Evolutionary conservation across 495 filamentous ascomycete genomes (phyloP), one percentile per base, ranked within the genome.

Genomic region (Aspergillus campestris): DNA sequence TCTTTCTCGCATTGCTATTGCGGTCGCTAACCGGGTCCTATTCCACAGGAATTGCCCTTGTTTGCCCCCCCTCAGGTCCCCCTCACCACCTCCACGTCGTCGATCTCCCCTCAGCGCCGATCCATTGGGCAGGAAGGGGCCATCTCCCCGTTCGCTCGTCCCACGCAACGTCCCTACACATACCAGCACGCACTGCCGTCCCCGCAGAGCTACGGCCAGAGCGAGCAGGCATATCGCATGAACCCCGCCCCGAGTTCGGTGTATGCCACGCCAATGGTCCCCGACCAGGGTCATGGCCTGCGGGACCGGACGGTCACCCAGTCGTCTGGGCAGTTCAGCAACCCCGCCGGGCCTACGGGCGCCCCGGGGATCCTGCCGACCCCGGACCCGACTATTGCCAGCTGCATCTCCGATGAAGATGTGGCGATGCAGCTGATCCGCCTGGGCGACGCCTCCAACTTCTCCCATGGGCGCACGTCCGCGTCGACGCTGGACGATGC

Each of bases 351-450:
- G 51, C 72, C 61, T 42, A 58, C 48, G 37, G 66, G 61, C 48
- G 71, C 58, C 35, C 59, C 71, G 45, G 81, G 78, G n/a, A 75
- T 88, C 51, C 70, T 95, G 46, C 89, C 89, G 7, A 97, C 94
- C 3, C 94, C 92, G 5, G 91, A 95, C 49, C 89, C 90, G 8
- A 97, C 94, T 10, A 84, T 94, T 48, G 84, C 86, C 31, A 96
- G 89, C 68, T 91, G 84, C 55, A 89, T 96, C 58, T 97, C 91
- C 3, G 92, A 98, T 60, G 92, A 98, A 60, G 94, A 98, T 66
- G 92, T 95, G 54, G 92, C 92, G 39, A 80, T 95, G 59, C 90
- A 96, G 62, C 74, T 98, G 51, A 96, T 98, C 79, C 83, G 88
- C 48, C 74, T 98, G 42, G 89, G 91, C n/a, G 87, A 94, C 57